These are phyloP conservation scores for Trematosphaeria pertusa DNA, from an alignment of 2,329 filamentous ascomycete species.

Conservation along the genomic window DNA sequence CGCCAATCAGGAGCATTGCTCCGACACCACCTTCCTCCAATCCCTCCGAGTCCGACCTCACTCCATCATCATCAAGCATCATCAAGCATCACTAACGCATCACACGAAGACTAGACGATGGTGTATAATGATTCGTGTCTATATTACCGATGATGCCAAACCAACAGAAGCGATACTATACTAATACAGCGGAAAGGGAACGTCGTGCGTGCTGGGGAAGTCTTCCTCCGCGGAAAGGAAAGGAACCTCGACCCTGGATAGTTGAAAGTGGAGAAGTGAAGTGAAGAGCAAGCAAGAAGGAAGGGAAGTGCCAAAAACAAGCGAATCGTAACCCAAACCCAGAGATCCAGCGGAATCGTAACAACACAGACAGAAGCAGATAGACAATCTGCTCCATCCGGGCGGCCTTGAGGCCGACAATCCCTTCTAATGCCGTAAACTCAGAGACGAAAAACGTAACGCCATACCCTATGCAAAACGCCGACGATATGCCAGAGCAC, in stretches of 20 bases:
- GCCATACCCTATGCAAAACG: too few relatives aligned
- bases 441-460: too few relatives aligned
- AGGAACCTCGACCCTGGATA: not conserved
- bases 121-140: too few relatives aligned
- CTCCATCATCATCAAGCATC: not conserved
- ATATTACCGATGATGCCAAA: not conserved
- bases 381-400: not conserved
- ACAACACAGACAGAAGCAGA: not conserved
- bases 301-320: not conserved
- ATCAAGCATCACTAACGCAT: not conserved
- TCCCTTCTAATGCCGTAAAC: conserved; percentile 7
- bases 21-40: conserved; percentile 1
- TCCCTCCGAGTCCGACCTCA: conserved; percentile 3
- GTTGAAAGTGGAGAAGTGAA: too few relatives aligned
- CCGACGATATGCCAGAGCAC: conserved; percentile 2
- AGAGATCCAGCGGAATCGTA: not conserved
- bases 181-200: not conserved
- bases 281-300: too few relatives aligned
- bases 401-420: conserved; percentile 6
- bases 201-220: too few relatives aligned
- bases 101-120: not conserved
- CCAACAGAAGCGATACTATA: not conserved
- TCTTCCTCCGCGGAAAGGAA: not conserved
- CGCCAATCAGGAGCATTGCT: conserved; percentile 7
- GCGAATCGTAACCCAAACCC: not conserved